These are phyloP conservation scores for Mycena albidolilacea DNA, from an alignment of 768 basidiomycete genomes.

Conservation along the genomic window DNA sequence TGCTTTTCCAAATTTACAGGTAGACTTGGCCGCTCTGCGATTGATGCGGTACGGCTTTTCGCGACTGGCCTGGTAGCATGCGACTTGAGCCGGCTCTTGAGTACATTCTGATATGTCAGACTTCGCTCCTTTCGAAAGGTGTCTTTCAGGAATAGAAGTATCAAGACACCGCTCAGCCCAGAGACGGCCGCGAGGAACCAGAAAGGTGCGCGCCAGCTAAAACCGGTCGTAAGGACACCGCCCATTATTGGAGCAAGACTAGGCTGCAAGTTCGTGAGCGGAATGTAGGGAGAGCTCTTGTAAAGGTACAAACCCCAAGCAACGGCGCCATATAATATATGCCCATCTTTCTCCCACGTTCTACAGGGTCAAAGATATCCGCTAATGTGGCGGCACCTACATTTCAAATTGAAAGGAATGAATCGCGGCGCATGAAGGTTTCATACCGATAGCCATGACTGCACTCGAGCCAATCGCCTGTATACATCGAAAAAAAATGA, in stretches of 20 bases:
- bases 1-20: conserved; percentile 44
- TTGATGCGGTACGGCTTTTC: conserved; percentile 25
- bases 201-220: conserved; percentile 86
- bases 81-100: conserved; percentile 60
- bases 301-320: conserved; percentile 64
- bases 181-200: conserved; percentile 84
- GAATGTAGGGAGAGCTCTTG: not conserved
- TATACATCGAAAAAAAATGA: conserved; percentile 80
- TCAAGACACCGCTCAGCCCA: conserved; percentile 66
- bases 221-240: conserved; percentile 74
- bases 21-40: conserved; percentile 13
- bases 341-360: conserved; percentile 86
- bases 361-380: conserved; percentile 81
- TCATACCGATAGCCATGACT: conserved; percentile 69
- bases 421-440: not conserved
- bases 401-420: not conserved
- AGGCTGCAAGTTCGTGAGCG: conserved; percentile 4
- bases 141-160: conserved; percentile 82
- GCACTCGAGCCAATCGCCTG: conserved; percentile 80
- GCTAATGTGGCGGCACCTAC: conserved; percentile 80
- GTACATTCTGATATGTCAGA: conserved; percentile 79
- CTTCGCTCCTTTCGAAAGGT: conserved; percentile 90
- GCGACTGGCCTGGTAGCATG: conserved; percentile 4
- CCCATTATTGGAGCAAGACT: conserved; percentile 80
- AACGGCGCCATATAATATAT: conserved; percentile 86